Base-by-base conservation (phyloP, 1,284 basidiomycete genomes). In the Serendipita sp. region DNA sequence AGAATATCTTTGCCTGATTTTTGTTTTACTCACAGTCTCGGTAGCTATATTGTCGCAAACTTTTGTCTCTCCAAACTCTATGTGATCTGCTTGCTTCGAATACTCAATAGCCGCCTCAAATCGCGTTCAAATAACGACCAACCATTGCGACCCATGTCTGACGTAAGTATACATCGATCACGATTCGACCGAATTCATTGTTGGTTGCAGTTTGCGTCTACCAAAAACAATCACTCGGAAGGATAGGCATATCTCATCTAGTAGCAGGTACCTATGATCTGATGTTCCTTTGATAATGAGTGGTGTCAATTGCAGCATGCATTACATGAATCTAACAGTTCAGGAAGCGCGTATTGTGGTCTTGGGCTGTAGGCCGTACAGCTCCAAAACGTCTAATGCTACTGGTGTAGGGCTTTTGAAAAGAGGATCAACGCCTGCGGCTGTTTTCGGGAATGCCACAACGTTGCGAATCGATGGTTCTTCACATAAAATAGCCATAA, bases 401-500 rank as follows among this genome's bases (percentile, higher is more conserved):
- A 85, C 79, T 2, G 80, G 70, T 0, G 88, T 84, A 26, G 93
- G 93, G 71, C 89, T 91, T 73, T 83, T 87, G 78, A 97, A 94
- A 35, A 96, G 81, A 55, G 86, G 82, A 73, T 97, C 93, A n/a
- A 82, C 79, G 12, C 93, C 93, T 50, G 77, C 80, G 26, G 82
- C 82, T 4, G 88, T 88, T 77, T 97, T 97, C 2, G 93, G 93
- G 77, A 97, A 97, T 6, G 93, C 93, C 68, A 97, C 96, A 67
- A 97, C 93, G 71, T 97, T 93, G 65, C 92, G 80, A 67, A 97
- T 97, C 32, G 87, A 88, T 64, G 82, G 79, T 0, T 90, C 81
- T 65, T 85, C 83, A 75, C 90, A 93, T 1, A 97, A 79, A 67
- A 95, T 91, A 15, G 92, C 81, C 81, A 96, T 87, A 66, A 97